Evolutionary conservation across 495 filamentous ascomycete genomes (phyloP).

Genomic region (Staphylotrichum tortipilum): DNA sequence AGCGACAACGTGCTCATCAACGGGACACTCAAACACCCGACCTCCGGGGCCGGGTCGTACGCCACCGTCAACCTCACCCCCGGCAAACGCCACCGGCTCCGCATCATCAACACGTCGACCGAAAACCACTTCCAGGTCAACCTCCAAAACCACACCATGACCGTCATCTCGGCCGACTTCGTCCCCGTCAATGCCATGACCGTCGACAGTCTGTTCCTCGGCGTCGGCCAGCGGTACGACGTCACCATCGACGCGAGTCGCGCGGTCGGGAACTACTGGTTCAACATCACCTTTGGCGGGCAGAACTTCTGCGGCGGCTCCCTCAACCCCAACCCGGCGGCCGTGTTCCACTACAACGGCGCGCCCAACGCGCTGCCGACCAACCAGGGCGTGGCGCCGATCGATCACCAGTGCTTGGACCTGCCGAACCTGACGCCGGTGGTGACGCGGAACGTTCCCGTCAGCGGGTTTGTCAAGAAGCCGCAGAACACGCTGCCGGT

Average conservation of each 20-base stretch:
- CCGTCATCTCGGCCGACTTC: conserved; percentile 43
- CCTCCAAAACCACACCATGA: conserved; percentile 40
- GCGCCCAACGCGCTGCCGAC: conserved; percentile 22
- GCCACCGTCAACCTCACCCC: conserved; percentile 34
- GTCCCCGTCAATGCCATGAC: conserved; percentile 43
- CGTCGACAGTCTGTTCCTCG: conserved; percentile 43
- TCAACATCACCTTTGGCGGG: conserved; percentile 36
- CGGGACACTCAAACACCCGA: conserved; percentile 36
- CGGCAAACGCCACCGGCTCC: conserved; percentile 46
- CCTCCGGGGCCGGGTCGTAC: conserved; percentile 27
- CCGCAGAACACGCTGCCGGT: conserved; percentile 25
- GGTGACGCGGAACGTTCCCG: conserved; percentile 19
- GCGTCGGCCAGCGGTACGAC: conserved; percentile 63
- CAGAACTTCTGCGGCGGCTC: conserved; percentile 24
- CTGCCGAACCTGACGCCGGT: conserved; percentile 26
- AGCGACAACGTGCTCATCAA: conserved; percentile 39
- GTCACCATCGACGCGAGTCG: conserved; percentile 56
- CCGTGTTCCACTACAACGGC: conserved; percentile 31
- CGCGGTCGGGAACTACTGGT: conserved; percentile 52
- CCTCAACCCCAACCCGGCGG: conserved; percentile 24
- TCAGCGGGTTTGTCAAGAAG: conserved; percentile 17
- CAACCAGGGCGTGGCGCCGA: conserved; percentile 17
- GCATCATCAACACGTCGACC: conserved; percentile 49
- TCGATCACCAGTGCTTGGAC: conserved; percentile 26
- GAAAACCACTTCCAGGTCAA: conserved; percentile 36